These are phyloP conservation scores for Pleurotus giganteus DNA, from an alignment of 768 basidiomycete genomes.

Conservation along the genomic window DNA sequence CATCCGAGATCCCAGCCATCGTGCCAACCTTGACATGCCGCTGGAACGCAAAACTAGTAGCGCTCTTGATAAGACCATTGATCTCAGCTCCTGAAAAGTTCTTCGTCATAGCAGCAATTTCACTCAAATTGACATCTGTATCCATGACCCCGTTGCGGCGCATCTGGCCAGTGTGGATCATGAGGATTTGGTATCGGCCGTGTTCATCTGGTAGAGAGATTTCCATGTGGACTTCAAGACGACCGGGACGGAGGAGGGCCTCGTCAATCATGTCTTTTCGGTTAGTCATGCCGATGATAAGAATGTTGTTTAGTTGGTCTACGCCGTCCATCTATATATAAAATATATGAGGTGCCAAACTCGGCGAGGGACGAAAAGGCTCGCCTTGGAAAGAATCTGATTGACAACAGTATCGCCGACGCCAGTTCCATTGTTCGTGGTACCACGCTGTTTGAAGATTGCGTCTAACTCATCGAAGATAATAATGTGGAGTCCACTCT, in stretches of 20 bases:
- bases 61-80: constrained; percentile 93
- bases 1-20: constrained; percentile 94
- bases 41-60: constrained; percentile 97
- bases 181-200: constrained; percentile 90
- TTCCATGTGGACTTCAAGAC: constrained; percentile 99
- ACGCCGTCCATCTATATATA: constrained; percentile 92
- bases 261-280: constrained; percentile 99
- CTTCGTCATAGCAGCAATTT: constrained; percentile 84
- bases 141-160: constrained; percentile 89
- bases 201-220: constrained; percentile 95
- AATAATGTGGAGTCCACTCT: constrained; percentile 97
- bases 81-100: constrained; percentile 99
- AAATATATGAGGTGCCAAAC: background rate
- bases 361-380: constrained; percentile 13
- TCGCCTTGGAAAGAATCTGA: constrained; percentile 92
- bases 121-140: constrained; percentile 72
- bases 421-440: constrained; percentile 86
- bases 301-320: constrained; percentile 97
- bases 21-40: constrained; percentile 98
- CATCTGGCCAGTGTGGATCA: constrained; percentile 96
- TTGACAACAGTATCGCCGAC: constrained; percentile 99
- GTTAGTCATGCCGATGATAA: constrained; percentile 99
- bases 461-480: constrained; percentile 99
- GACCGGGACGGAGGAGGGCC: constrained; percentile 93
- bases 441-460: constrained; percentile 98